These are phyloP conservation scores for Penicillium cinerascens DNA, from an alignment of 495 filamentous ascomycete genomes.

Conservation along the genomic window DNA sequence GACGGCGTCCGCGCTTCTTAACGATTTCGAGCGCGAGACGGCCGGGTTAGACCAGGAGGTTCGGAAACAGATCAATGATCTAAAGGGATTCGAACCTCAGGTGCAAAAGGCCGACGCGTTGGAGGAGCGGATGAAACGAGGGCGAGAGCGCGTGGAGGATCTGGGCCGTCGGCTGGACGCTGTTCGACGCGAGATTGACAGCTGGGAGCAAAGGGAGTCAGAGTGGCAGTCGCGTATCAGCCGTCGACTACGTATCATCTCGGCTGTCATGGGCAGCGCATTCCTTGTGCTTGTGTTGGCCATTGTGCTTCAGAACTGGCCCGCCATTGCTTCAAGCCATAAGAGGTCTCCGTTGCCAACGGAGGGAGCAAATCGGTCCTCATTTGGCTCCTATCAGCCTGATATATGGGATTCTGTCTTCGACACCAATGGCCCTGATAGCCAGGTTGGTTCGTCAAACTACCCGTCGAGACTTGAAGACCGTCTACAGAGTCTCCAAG, in stretches of 20 bases:
- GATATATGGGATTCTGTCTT: conserved; percentile 9
- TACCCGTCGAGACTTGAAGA: conserved; percentile 21
- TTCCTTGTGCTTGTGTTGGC: conserved; percentile 42
- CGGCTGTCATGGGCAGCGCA: conserved; percentile 46
- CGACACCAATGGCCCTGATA: background rate
- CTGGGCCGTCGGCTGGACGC: conserved; percentile 64
- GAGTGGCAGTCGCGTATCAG: conserved; percentile 70
- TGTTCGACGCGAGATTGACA: conserved; percentile 61
- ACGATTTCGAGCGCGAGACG: conserved; percentile 60
- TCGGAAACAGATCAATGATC: conserved; percentile 58
- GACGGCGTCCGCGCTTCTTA: conserved; percentile 57
- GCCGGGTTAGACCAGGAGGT: conserved; percentile 59
- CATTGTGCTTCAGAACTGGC: conserved; percentile 37
- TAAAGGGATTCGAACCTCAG: conserved; percentile 69
- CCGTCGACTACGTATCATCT: conserved; percentile 58
- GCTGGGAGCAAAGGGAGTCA: conserved; percentile 65
- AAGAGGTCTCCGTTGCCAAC: background rate
- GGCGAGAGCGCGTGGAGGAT: conserved; percentile 59
- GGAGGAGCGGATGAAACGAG: conserved; percentile 59
- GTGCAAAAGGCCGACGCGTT: conserved; percentile 62
- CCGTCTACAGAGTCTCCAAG: conserved; percentile 16
- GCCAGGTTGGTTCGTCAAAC: conserved; percentile 6
- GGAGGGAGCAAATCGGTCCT: conserved; percentile 2
- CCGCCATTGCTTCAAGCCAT: background rate
- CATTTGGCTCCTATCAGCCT: background rate